A percentile compares a stretch with the other conserved stretches of the same genome.
phyloP scores from a whole-genome alignment of 805 yeast species.

The Ascoidea tarda region DNA sequence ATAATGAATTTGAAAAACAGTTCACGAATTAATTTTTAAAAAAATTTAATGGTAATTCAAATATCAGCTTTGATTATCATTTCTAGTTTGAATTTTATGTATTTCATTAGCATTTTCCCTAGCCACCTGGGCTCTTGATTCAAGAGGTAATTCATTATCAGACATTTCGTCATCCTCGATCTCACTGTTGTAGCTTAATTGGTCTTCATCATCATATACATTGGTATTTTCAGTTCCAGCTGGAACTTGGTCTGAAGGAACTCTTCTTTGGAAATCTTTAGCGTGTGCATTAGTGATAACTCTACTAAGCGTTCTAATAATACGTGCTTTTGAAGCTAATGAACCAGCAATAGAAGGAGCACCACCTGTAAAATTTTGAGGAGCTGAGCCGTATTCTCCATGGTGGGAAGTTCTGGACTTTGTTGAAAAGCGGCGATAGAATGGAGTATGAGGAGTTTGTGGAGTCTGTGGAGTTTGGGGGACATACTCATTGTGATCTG shows the following conservation, averaged over 20 bases:
- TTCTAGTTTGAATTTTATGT: too few species aligned
- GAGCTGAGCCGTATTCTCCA: not conserved
- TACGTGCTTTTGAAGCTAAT: conserved; percentile 8
- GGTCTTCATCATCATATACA: conserved; percentile 14
- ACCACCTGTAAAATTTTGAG: not conserved
- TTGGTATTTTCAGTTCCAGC: conserved; percentile 12
- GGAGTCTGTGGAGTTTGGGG: conserved; percentile 3
- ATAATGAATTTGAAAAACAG: too few species aligned
- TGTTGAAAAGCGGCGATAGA: conserved; percentile 9
- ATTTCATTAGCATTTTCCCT: too few species aligned
- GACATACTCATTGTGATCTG: conserved; percentile 12
- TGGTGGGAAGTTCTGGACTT: not conserved
- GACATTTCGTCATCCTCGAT: conserved; percentile 5
- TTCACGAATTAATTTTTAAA: too few species aligned
- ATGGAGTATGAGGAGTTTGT: conserved; percentile 8
- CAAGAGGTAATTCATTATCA: too few species aligned
- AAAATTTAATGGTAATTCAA: too few species aligned
- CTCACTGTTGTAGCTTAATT: not conserved
- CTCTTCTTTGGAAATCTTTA: conserved; percentile 67
- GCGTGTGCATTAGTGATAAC: conserved; percentile 66
- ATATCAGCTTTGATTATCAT: too few species aligned
- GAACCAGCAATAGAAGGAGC: conserved; percentile 9
- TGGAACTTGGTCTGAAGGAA: conserved; percentile 11
- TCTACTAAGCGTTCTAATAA: conserved; percentile 30
- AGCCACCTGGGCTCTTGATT: too few species aligned